Conservation (phyloP, 768 basidiomycete genomes). For the Chalciporus chontae region DNA sequence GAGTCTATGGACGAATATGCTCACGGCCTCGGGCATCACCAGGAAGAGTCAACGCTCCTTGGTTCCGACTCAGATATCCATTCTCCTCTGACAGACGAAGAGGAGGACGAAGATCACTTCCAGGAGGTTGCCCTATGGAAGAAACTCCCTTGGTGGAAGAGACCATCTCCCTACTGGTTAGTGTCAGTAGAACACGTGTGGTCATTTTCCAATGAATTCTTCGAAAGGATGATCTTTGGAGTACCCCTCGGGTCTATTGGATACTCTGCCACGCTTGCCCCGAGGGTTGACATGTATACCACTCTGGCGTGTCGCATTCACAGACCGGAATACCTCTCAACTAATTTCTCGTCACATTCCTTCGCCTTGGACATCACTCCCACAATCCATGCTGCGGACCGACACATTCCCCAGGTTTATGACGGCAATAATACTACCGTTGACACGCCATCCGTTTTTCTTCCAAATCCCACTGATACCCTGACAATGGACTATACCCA, state of each 20-base stretch:
- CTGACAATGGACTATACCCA: neutral
- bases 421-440: neutral
- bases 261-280: constrained; percentile 56
- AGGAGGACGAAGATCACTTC: constrained; percentile 29
- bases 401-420: neutral
- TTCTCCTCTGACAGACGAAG: constrained; percentile 11
- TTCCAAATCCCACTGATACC: constrained; percentile 3
- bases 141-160: constrained; percentile 67
- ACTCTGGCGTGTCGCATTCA: constrained; percentile 65
- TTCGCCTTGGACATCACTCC: neutral
- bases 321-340: constrained; percentile 49
- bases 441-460: neutral
- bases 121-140: constrained; percentile 25
- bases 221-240: constrained; percentile 52
- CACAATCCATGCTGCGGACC: neutral
- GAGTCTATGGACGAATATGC: constrained; percentile 42
- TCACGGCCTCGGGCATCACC: constrained; percentile 30
- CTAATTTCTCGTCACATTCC: neutral
- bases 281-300: constrained; percentile 74
- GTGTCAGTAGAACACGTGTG: constrained; percentile 17
- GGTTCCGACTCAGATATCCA: constrained; percentile 1
- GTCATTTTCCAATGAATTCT: neutral
- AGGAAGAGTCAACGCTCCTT: constrained; percentile 35
- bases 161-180: constrained; percentile 72
- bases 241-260: constrained; percentile 56